Evolutionary conservation across 2,329 filamentous ascomycete genomes (phyloP).

Genomic region (Scortechinia acanthostroma): DNA sequence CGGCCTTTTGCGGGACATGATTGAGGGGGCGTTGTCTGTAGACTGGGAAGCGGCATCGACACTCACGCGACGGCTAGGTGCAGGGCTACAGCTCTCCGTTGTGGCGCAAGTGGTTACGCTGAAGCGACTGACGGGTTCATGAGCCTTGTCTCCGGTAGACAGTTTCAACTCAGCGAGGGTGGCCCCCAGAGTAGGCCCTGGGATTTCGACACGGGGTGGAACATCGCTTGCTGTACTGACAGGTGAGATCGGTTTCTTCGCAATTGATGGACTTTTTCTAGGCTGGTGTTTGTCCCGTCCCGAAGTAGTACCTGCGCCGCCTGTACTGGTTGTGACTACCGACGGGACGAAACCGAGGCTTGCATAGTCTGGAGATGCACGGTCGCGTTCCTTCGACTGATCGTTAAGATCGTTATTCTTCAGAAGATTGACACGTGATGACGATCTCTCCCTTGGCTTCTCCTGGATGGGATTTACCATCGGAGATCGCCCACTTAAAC

Average conservation of each 20-base stretch:
- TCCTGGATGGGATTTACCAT: neutral
- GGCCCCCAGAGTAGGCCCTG: neutral
- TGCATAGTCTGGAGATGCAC: neutral
- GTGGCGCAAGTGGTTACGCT: neutral
- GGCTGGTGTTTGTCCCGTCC: neutral
- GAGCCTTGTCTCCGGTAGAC: no score
- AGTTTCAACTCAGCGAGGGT: neutral
- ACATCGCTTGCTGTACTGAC: no score
- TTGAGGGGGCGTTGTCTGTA: neutral
- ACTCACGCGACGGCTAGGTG: no score
- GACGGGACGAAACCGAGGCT: neutral
- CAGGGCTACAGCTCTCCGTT: neutral
- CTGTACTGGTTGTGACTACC: neutral
- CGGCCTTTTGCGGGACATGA: conserved; percentile 1
- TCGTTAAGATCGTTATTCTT: neutral
- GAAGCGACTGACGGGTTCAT: neutral
- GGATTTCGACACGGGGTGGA: neutral
- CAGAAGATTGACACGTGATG: neutral
- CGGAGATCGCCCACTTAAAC: neutral
- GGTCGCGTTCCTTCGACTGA: neutral
- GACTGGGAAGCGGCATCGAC: neutral
- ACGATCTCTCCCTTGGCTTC: neutral
- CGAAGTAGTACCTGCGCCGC: no score
- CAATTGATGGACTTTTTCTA: no score
- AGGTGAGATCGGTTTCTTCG: no score